Percentiles rank a stretch among this genome's conserved stretches.
phyloP scores from a whole-genome alignment of 31 red algal species.

The Endocladia muricata region DNA sequence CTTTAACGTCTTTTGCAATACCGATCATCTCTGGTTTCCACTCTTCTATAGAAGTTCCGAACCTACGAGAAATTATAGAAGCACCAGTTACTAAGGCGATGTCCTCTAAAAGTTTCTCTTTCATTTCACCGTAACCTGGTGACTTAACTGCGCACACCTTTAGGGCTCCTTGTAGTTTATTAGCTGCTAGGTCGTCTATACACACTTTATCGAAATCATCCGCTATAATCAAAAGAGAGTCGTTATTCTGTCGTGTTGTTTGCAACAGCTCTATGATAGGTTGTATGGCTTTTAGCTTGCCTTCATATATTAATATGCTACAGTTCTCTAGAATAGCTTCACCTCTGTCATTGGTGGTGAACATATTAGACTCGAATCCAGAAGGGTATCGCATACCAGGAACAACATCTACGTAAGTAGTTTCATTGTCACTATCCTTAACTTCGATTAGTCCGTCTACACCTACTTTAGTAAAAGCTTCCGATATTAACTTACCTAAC shows the following conservation, averaged over 20 bases:
- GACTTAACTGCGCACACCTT: conserved; percentile 93
- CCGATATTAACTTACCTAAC: conserved; percentile 89
- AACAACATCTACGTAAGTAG: conserved; percentile 84
- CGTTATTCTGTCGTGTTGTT: conserved; percentile 71
- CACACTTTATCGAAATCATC: conserved; percentile 90
- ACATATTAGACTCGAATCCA: conserved; percentile 90
- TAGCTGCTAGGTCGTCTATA: conserved; percentile 92
- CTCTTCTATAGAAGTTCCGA: conserved; percentile 84
- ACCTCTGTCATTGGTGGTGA: conserved; percentile 92
- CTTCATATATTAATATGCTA: conserved; percentile 84
- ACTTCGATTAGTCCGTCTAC: conserved; percentile 84
- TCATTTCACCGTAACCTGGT: conserved; percentile 92
- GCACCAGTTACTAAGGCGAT: conserved; percentile 90
- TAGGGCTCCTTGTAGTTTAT: conserved; percentile 95
- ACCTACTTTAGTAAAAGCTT: conserved; percentile 81
- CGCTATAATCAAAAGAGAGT: conserved; percentile 87
- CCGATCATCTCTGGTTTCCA: conserved; percentile 77
- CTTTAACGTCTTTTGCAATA: conserved; percentile 65
- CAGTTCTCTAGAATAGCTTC: conserved; percentile 61
- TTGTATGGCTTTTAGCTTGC: conserved; percentile 80
- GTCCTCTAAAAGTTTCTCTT: conserved; percentile 94
- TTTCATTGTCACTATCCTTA: conserved; percentile 82
- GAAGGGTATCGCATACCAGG: conserved; percentile 96
- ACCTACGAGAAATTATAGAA: conserved; percentile 69
- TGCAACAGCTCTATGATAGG: conserved; percentile 85